phyloP scores from a whole-genome alignment of 768 basidiomycete species.

The Agrocybe pediades region DNA sequence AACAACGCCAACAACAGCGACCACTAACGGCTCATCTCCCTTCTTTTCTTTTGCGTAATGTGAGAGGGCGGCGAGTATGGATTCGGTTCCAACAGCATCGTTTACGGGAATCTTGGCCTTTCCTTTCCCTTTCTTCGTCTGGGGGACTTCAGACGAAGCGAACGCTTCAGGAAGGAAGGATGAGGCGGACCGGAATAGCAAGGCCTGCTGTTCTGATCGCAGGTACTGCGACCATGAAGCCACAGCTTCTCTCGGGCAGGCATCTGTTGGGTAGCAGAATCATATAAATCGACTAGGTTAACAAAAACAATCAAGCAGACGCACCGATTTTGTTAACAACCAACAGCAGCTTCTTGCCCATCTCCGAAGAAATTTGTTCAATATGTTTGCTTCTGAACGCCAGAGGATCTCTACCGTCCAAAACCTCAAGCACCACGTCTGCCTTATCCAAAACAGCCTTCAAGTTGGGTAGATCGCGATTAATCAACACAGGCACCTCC shows the following conservation, averaged over 20 bases:
- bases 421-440: constrained; percentile 77
- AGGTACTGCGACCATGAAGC: constrained; percentile 68
- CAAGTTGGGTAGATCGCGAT: constrained; percentile 63
- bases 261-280: constrained; percentile 59
- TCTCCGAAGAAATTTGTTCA: constrained; percentile 51
- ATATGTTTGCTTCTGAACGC: constrained; percentile 66
- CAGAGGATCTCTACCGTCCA: constrained; percentile 85
- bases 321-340: constrained; percentile 87
- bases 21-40: constrained; percentile 52
- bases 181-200: constrained; percentile 75
- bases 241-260: constrained; percentile 77
- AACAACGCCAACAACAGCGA: constrained; percentile 83
- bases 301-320: constrained; percentile 22
- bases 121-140: constrained; percentile 42
- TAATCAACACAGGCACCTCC: constrained; percentile 61
- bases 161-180: constrained; percentile 54
- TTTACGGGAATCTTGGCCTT: constrained; percentile 40
- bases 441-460: constrained; percentile 71
- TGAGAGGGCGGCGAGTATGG: constrained; percentile 50
- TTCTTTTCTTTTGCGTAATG: constrained; percentile 49
- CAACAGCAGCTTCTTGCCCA: constrained; percentile 51
- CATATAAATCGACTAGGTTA: background rate
- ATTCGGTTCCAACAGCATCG: constrained; percentile 65
- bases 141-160: constrained; percentile 12
- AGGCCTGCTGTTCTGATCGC: constrained; percentile 58